phyloP scores from a whole-genome alignment of 2,329 filamentous ascomycete genomes.

The Exserohilum turcica region DNA sequence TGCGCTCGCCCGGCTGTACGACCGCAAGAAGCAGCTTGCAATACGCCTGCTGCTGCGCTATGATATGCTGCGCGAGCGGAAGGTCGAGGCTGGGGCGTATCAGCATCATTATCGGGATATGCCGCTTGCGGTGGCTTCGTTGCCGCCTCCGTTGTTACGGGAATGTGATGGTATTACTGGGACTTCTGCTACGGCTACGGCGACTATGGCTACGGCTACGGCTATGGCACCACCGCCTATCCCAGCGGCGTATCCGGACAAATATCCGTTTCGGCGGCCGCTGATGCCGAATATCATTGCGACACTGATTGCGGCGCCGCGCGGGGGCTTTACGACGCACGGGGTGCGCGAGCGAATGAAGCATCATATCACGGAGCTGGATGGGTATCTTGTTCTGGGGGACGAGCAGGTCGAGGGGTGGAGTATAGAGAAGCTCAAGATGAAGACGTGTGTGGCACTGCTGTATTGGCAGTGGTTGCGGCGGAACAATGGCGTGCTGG shows the following conservation, averaged over 20 bases:
- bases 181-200: background rate
- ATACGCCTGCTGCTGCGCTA: conserved; percentile 32
- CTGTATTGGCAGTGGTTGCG: conserved; percentile 40
- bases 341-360: conserved; percentile 34
- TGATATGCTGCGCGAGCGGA: conserved; percentile 36
- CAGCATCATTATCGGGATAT: conserved; percentile 1
- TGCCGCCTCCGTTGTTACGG: background rate
- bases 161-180: background rate
- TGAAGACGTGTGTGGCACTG: conserved; percentile 15
- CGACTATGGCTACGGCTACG: no score
- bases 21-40: conserved; percentile 22
- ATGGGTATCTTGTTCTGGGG: conserved; percentile 26
- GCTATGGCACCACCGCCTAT: background rate
- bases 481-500: conserved; percentile 28
- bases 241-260: background rate
- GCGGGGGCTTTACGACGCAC: conserved; percentile 18
- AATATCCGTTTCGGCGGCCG: conserved; percentile 1
- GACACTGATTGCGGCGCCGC: conserved; percentile 30
- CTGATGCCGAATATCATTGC: conserved; percentile 30
- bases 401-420: conserved; percentile 28
- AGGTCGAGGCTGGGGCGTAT: background rate
- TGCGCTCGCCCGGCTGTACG: conserved; percentile 26
- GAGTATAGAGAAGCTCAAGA: conserved; percentile 14
- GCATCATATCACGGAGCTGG: conserved; percentile 37
- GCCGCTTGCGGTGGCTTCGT: conserved; percentile 17